Conservation (phyloP, 2,329 filamentous ascomycete genomes). For the Aspergillus novoparasiticus region DNA sequence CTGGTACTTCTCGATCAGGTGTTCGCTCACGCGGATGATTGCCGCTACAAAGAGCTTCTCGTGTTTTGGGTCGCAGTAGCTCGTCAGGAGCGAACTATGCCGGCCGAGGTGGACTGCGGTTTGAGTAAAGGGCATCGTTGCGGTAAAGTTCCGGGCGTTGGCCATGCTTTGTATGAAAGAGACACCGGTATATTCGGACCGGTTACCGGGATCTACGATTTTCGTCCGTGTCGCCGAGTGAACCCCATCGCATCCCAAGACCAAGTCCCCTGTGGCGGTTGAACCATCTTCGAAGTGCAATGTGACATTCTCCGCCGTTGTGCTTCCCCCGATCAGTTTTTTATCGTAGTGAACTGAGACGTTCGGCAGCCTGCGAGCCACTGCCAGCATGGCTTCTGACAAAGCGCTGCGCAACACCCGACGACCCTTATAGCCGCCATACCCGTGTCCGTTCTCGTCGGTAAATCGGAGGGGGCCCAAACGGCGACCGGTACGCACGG, state of each 20-base stretch:
- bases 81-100: slow-evolving; percentile 40
- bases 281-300: slow-evolving; percentile 37
- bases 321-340: slow-evolving; percentile 13
- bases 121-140: slow-evolving; percentile 24
- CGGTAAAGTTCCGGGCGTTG: slow-evolving; percentile 20
- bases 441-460: slow-evolving; percentile 29
- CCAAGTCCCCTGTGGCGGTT: slow-evolving; percentile 34
- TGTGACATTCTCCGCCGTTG: slow-evolving; percentile 22
- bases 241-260: slow-evolving; percentile 44
- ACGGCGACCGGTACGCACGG: slow-evolving; percentile 32
- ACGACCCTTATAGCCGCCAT: slow-evolving; percentile 30
- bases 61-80: slow-evolving; percentile 35
- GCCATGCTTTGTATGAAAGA: slow-evolving; percentile 40
- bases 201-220: slow-evolving; percentile 37
- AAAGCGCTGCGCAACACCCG: slow-evolving; percentile 37
- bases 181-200: slow-evolving; percentile 43
- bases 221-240: slow-evolving; percentile 40
- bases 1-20: slow-evolving; percentile 24
- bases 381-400: slow-evolving; percentile 35
- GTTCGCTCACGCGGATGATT: slow-evolving; percentile 37
- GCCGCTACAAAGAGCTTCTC: slow-evolving; percentile 40
- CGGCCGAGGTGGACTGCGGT: slow-evolving; percentile 38
- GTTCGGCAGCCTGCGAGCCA: slow-evolving; percentile 22
- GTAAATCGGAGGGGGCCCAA: slow-evolving; percentile 34
- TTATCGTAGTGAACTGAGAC: slow-evolving; percentile 11